Evolutionary conservation across 495 filamentous ascomycete species (phyloP), one percentile per base, ranked within the genome.

Genomic region (Cercophora samala): DNA sequence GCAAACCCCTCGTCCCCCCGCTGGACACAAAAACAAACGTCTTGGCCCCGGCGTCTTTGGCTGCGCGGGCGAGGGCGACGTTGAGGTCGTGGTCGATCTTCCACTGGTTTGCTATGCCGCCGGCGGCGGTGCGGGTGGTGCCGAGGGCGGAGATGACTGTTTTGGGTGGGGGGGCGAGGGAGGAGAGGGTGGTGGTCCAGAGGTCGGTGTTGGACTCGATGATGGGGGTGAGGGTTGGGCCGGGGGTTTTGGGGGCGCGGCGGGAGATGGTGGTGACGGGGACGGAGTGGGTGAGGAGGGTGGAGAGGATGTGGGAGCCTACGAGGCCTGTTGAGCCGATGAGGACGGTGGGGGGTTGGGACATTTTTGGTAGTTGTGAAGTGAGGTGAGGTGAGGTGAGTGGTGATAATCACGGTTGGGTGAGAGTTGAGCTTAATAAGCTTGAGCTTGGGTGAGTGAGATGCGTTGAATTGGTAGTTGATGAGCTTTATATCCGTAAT

Each of bases 31-130:
- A 83, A 2, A 92, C 88, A 70, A 86, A 93, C 42, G 84, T 86
- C 67, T 86, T 84, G 21, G 84, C 81, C 2, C 90, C 89, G 21
- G 84, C 84, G 13, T 83, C 79, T 68, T 83, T 88, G 58, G 91
- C 90, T 0, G 88, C 84, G 59, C 82, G 82, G 19, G 90, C 90
- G 54, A 91, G 74, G 66, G 89, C 86, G 56, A 93, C 73, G 75
- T 91, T 91, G 29, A 92, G 79, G 73, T 89, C 89, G 75, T 90
- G 85, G 75, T 93, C 91, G 51, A 93, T 86, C 70, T 90, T 90
- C 72, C 89, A 87, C 75, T 93, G 91, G 69, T 89, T 88, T 42
- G 85, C 85, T 67, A 92, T 82, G 54, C 89, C 85, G 29, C 90
- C 90, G 0, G 89, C 90, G 37, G 82, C 81, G 0, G 69, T 84